A percentile compares a stretch with the other conserved stretches of the same genome.
Conservation (phyloP, 805 yeast species). For the Metschnikowia gelsemii region DNA sequence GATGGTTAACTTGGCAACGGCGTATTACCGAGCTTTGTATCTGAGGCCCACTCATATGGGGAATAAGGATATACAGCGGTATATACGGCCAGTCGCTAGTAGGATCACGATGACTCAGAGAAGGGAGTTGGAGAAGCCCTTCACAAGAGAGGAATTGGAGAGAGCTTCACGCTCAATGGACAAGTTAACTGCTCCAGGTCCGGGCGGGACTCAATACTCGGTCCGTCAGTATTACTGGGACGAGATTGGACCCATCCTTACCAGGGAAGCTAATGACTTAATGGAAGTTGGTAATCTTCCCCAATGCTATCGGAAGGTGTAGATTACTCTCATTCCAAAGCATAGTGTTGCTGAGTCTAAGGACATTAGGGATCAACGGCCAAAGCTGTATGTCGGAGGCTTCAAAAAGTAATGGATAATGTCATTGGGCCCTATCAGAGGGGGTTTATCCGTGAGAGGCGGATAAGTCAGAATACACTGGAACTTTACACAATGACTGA, state of each 20-base stretch:
- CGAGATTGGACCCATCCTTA: constrained; percentile 1
- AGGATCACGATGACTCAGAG: not conserved
- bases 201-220: constrained; percentile 3
- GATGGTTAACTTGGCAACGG: not conserved
- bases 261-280: constrained; percentile 4
- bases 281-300: constrained; percentile 7
- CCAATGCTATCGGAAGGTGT: not conserved
- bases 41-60: not conserved
- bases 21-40: not conserved
- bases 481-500: constrained; percentile 7
- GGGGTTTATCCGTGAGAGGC: constrained; percentile 5
- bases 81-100: not conserved
- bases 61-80: not conserved
- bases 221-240: constrained; percentile 2
- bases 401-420: not conserved
- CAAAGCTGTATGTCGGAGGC: constrained; percentile 5
- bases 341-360: not conserved
- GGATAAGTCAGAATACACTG: constrained; percentile 5
- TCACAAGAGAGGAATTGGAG: not conserved
- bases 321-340: constrained; percentile 9
- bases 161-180: not conserved
- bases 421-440: constrained; percentile 6
- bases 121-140: not conserved
- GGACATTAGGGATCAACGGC: constrained; percentile 6
- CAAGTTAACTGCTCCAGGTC: not conserved